Evolutionary conservation across 768 basidiomycete genomes (phyloP).

Genomic region (Amanita pseudoporphyria): DNA sequence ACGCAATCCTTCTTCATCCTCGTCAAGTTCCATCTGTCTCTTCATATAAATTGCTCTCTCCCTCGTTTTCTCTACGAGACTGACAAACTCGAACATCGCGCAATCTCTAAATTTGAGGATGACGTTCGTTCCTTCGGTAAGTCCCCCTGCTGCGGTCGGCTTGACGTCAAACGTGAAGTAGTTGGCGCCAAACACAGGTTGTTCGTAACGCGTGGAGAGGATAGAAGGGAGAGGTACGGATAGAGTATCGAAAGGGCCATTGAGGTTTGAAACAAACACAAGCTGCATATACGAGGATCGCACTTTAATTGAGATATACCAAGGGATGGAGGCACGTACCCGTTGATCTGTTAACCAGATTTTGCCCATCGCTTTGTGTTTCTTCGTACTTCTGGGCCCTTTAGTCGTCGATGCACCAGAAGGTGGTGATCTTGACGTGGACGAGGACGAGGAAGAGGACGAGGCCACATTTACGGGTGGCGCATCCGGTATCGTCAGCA

Average conservation of each 20-base stretch:
- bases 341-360: slow-evolving; percentile 65
- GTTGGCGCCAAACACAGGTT: slow-evolving; percentile 65
- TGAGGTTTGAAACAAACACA: slow-evolving; percentile 38
- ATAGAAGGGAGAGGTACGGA: slow-evolving; percentile 57
- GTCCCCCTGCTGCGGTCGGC: slow-evolving; percentile 58
- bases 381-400: slow-evolving; percentile 46
- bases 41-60: slow-evolving; percentile 72
- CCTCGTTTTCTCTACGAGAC: slow-evolving; percentile 65
- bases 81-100: slow-evolving; percentile 67
- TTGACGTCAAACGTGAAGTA: slow-evolving; percentile 57
- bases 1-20: slow-evolving; percentile 60
- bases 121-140: slow-evolving; percentile 51
- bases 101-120: slow-evolving; percentile 63
- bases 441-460: not conserved
- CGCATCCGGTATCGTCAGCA: slow-evolving; percentile 46
- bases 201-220: slow-evolving; percentile 62
- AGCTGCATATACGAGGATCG: slow-evolving; percentile 31
- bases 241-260: slow-evolving; percentile 32
- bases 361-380: slow-evolving; percentile 47
- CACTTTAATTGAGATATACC: not conserved
- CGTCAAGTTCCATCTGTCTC: slow-evolving; percentile 45
- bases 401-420: slow-evolving; percentile 22
- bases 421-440: not conserved
- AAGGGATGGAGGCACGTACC: slow-evolving; percentile 28
- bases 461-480: slow-evolving; percentile 31